Evolutionary conservation across 306 rosid species (phyloP).

Genomic region (Prunus campanulata): DNA sequence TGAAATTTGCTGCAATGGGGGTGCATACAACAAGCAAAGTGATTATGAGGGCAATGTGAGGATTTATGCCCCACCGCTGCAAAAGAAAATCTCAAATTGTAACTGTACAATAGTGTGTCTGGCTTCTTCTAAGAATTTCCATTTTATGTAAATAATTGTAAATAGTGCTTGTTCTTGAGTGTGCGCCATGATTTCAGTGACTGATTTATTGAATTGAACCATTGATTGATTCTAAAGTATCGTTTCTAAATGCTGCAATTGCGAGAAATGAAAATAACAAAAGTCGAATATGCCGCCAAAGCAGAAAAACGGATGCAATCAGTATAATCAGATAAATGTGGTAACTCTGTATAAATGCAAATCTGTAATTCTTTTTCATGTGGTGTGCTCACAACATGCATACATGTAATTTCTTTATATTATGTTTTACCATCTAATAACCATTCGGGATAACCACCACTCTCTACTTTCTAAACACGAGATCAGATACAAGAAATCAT

Average conservation of each 20-base stretch:
- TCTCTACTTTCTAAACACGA: neutral
- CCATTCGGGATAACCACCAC: neutral
- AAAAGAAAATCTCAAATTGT: neutral
- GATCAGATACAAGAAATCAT: neutral
- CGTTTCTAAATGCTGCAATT: neutral
- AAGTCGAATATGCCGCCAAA: neutral
- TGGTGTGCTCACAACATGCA: neutral
- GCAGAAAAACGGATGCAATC: neutral
- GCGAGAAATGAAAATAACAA: neutral
- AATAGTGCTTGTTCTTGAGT: slow-evolving; percentile 28
- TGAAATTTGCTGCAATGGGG: slow-evolving; percentile 71
- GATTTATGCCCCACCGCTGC: slow-evolving; percentile 15
- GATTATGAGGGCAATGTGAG: slow-evolving; percentile 59
- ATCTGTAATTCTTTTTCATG: neutral
- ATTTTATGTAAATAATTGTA: slow-evolving; percentile 44
- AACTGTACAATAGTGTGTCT: neutral
- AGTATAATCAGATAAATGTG: too few relatives aligned
- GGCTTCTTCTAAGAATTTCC: neutral
- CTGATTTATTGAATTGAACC: neutral
- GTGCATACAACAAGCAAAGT: slow-evolving; percentile 61
- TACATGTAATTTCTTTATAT: neutral
- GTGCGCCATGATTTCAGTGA: neutral
- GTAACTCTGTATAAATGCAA: neutral
- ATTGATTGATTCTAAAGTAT: neutral
- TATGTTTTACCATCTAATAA: neutral